Evolutionary conservation across 192 early-diverging fungal genomes (phyloP), one percentile per base, ranked within the genome.

Genomic region (Coemansia sp.): DNA sequence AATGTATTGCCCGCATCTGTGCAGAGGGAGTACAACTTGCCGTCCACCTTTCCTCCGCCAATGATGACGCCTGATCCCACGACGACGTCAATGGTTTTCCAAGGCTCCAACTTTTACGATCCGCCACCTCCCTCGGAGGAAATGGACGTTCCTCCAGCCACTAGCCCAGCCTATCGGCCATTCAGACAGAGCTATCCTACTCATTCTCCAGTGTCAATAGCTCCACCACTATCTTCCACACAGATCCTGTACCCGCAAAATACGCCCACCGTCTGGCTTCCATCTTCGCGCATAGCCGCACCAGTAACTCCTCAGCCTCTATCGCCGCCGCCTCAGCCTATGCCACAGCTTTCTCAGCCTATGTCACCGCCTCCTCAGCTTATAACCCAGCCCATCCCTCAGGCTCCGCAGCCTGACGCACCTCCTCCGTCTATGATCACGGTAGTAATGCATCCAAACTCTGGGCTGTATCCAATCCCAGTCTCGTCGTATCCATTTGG

Each of bases 231-330:
- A 20, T 46, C 69, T 16, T 62, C 47, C 27, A 31, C 46, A 36
- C 43, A 22, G 6, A 72, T 38, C 20, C 33, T 61, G 16, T 62
- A 57, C 31, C 68, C 55, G 43, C 68, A 66, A 24, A 68, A 63
- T 33, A 73, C 71, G 22, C 71, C 79, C 11, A 71, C 76, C 7
- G 71, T 76, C 24, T 75, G 71, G 34, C 68, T 77, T 41, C 63
- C 68, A 0, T 4, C 60, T 63, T 42, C 60, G 29, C 68, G 54
- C 3, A 22, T 63, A 38, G 20, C 55, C 41, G 29, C 44, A n/a
- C 59, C 68, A 29, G n/a, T 31, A 0, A 34, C 29, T 20, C 55
- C 60, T 10, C 61, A 22, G 40, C 43, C 27, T 9, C 20, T 61
- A 9, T 49, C 33, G 18, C 70, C 47, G 29, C 47, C 62, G 2